Evolutionary conservation across 129 eudicot species (phyloP).

Genomic region (Glebionis coronaria): DNA sequence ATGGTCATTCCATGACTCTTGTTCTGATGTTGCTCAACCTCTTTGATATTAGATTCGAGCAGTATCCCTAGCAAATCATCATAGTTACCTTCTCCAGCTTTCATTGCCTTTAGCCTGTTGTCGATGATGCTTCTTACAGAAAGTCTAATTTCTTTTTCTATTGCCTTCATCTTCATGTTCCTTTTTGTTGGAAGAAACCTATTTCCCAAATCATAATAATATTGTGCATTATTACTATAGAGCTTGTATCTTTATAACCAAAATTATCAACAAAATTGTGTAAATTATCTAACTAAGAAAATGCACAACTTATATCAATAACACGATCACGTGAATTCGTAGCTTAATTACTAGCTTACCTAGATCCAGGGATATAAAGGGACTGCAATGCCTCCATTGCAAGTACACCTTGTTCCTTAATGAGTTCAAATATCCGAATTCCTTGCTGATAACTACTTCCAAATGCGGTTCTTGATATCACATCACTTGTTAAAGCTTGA

Average conservation of each 20-base stretch:
- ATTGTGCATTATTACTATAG: not conserved
- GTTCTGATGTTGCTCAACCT: slow-evolving; percentile 28
- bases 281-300: not conserved
- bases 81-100: slow-evolving; percentile 20
- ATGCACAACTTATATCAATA: not conserved
- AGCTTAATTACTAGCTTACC: not conserved
- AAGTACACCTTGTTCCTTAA: slow-evolving; percentile 28
- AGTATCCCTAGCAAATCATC: slow-evolving; percentile 33
- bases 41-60: slow-evolving; percentile 30
- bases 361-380: slow-evolving; percentile 33
- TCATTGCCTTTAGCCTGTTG: slow-evolving; percentile 27
- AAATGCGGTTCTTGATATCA: slow-evolving; percentile 33
- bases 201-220: not conserved
- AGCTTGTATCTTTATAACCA: too few relatives aligned
- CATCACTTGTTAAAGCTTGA: slow-evolving; percentile 29
- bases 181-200: slow-evolving; percentile 48
- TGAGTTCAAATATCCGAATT: slow-evolving; percentile 28
- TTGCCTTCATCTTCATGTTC: slow-evolving; percentile 35
- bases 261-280: too few relatives aligned
- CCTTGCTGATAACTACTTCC: slow-evolving; percentile 38
- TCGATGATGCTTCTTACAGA: slow-evolving; percentile 21
- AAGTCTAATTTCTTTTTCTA: slow-evolving; percentile 22
- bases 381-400: slow-evolving; percentile 18
- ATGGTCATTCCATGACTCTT: slow-evolving; percentile 26
- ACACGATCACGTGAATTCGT: not conserved